Base-by-base conservation (phyloP, 1,139 yeast genomes). In the Protomyces inouyei region DNA sequence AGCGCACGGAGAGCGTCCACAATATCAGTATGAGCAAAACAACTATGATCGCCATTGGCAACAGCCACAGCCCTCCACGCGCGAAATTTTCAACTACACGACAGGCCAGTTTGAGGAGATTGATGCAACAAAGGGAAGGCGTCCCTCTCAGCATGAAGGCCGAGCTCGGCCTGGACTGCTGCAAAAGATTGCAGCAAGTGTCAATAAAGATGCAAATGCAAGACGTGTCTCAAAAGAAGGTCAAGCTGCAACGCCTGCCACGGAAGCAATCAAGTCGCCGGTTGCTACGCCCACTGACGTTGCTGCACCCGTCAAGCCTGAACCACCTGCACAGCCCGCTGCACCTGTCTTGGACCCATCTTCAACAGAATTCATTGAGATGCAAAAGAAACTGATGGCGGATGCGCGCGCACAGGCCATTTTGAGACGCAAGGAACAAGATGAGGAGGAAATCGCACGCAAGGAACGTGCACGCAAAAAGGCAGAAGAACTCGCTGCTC, bases 91-190 rank as follows among this genome's bases (percentile, higher is more conserved):
- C 45, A 64, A 64, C 28, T 60, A 57, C 28, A 55, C 35, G 14
- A 64, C 66, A 21, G 66, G 66, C 8, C 57, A 61, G 12, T 61
- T 64, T 36, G 66, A 64, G 43, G 55, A 60, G 25, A 61, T 64
- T 14, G 66, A 64, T 37, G 52, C 57, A 2, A n/a, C 61, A 10
- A 36, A 12, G 35, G 48, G 35, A 32, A 54, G 64, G 9, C 56
- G 63, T 3, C 52, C 43, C 2, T 46, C 55, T 25, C 63, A 59
- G 18, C 46, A 38, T 36, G 63, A 59, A 21, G 35, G 36, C 23
- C 35, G 25, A 32, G 23, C 46, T 37, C 52, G 32, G 12, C 59
- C 21, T 10, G 45, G 52, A 23, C 28, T 43, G 59, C 28, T n/a
- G 38, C 38, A 25, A 43, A 55, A 43, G 28, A 40, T 46, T 16